Evolutionary conservation across 2,329 filamentous ascomycete genomes (phyloP).

Genomic region (Phyllosticta citriasiana): DNA sequence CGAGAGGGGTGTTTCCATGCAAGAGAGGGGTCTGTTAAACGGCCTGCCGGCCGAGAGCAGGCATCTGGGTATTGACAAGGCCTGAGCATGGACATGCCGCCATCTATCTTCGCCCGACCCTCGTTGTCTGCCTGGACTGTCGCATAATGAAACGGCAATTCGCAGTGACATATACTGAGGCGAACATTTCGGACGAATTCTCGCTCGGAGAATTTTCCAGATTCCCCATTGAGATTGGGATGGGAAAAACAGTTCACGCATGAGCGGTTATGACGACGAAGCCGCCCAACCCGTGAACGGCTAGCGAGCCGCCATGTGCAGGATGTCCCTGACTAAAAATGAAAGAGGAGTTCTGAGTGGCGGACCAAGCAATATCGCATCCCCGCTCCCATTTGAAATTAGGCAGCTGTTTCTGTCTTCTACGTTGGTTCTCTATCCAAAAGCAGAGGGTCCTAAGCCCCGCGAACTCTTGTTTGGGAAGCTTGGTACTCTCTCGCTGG

Average conservation of each 20-base stretch:
- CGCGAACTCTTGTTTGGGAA: not conserved
- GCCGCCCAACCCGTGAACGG: not conserved
- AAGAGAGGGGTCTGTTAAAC: not conserved
- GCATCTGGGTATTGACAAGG: not conserved
- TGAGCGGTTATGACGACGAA: not conserved
- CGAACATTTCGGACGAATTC: too few relatives aligned
- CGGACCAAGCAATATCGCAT: not conserved
- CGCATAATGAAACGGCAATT: not conserved
- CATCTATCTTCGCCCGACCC: not conserved
- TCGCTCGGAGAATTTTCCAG: not conserved
- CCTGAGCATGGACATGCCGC: not conserved
- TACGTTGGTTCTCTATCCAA: not conserved
- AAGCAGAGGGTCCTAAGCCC: not conserved
- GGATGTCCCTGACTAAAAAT: not conserved
- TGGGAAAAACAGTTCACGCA: not conserved
- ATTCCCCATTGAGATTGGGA: not conserved
- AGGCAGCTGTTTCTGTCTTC: not conserved
- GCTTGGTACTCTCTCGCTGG: not conserved
- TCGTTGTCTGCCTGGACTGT: not conserved
- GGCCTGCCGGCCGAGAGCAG: not conserved
- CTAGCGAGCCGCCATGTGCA: not conserved
- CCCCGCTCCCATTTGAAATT: not conserved
- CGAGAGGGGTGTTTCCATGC: not conserved
- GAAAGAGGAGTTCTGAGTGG: not conserved
- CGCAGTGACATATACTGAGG: not conserved